Conservation (phyloP, 768 basidiomycete species). For the Auricularia cornea region DNA sequence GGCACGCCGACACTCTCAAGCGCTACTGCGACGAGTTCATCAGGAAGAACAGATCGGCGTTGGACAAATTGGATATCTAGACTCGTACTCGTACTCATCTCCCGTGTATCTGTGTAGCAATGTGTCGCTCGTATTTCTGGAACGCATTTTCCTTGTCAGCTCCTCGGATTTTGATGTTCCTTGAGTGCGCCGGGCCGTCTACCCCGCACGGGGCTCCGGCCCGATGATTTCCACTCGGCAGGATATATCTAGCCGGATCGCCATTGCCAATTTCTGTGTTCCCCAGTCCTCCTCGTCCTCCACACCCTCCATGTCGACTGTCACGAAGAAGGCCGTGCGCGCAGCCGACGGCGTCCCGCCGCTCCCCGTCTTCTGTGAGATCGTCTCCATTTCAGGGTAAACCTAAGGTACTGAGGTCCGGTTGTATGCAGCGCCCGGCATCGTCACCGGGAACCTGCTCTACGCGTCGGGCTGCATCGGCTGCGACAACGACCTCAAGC, state of each 20-base stretch:
- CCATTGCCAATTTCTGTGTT: not conserved
- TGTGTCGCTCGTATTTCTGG: too few relatives aligned
- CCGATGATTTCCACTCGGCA: not conserved
- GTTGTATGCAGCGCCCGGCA: conserved; percentile 27
- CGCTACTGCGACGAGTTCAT: not conserved
- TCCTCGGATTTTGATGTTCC: too few relatives aligned
- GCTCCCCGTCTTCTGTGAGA: conserved; percentile 28
- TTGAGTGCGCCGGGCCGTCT: not conserved
- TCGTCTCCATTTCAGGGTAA: too few relatives aligned
- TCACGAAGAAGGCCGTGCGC: conserved; percentile 22
- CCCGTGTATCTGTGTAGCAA: too few relatives aligned
- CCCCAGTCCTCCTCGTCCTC: not conserved
- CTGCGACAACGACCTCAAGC: conserved; percentile 19
- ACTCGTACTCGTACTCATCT: not conserved
- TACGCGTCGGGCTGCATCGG: conserved; percentile 38
- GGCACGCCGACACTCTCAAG: not conserved
- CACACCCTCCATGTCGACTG: not conserved
- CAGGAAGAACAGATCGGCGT: not conserved
- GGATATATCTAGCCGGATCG: not conserved
- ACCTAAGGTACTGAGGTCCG: not conserved
- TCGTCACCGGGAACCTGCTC: conserved; percentile 25
- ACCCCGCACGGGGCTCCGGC: not conserved
- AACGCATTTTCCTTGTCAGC: too few relatives aligned
- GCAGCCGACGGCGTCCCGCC: conserved; percentile 25
- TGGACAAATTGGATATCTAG: not conserved